phyloP scores from a whole-genome alignment of 345 rosid genomes.

The Rhizophora mangle region DNA sequence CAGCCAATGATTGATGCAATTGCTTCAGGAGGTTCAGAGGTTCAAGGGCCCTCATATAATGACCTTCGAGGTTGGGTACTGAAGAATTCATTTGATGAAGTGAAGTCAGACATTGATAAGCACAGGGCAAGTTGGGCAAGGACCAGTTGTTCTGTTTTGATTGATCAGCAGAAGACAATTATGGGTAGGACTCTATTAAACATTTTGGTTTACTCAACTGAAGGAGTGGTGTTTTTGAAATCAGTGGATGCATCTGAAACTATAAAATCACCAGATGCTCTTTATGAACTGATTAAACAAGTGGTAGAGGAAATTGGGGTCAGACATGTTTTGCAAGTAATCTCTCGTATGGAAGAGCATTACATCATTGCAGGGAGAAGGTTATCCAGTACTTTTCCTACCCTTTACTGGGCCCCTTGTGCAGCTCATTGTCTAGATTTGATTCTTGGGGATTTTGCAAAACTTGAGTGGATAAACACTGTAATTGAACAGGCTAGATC shows the following conservation, averaged over 20 bases:
- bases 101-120: conserved; percentile 10
- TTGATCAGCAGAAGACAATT: conserved; percentile 19
- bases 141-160: conserved; percentile 29
- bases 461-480: conserved; percentile 17
- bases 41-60: conserved; percentile 14
- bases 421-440: conserved; percentile 29
- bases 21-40: conserved; percentile 15
- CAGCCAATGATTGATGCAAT: conserved; percentile 28
- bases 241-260: conserved; percentile 27
- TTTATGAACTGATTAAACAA: conserved; percentile 20
- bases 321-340: conserved; percentile 24
- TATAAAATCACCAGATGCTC: conserved; percentile 22
- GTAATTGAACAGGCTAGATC: conserved; percentile 23
- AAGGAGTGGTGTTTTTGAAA: conserved; percentile 24
- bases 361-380: conserved; percentile 17
- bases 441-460: conserved; percentile 22
- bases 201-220: conserved; percentile 23
- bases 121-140: conserved; percentile 13
- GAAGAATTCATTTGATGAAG: conserved; percentile 18
- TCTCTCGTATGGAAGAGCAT: conserved; percentile 22
- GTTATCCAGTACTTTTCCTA: conserved; percentile 14
- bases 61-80: conserved; percentile 22
- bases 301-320: conserved; percentile 25
- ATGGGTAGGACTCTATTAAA: conserved; percentile 21
- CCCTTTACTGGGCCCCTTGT: conserved; percentile 28